Evolutionary conservation across 257 asterid species (phyloP).

Genomic region (Prunella vulgaris): DNA sequence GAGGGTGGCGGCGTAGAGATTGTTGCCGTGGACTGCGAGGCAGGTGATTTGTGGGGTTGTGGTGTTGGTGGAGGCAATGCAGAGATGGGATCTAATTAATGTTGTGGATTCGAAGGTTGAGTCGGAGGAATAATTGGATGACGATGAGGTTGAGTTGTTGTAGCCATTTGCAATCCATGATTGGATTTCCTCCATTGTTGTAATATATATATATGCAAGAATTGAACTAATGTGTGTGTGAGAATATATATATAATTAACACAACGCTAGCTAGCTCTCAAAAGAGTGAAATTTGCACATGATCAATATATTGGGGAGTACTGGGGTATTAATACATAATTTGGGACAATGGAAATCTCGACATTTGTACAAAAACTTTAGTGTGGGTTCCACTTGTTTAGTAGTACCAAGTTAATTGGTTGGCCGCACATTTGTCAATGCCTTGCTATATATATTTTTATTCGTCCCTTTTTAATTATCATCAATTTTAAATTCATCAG

Average conservation of each 20-base stretch:
- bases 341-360: constrained; percentile 4
- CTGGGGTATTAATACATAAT: constrained; percentile 25
- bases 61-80: constrained; percentile 27
- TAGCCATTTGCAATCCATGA: constrained; percentile 29
- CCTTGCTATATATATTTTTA: background rate
- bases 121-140: too few relatives aligned
- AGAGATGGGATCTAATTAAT: background rate
- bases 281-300: constrained; percentile 11
- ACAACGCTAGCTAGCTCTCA: too few relatives aligned
- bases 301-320: background rate
- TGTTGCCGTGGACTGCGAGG: constrained; percentile 38
- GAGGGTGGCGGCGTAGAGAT: constrained; percentile 47
- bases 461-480: background rate
- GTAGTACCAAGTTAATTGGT: constrained; percentile 22
- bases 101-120: constrained; percentile 33
- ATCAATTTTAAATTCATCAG: background rate
- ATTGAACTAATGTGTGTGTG: too few relatives aligned
- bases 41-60: constrained; percentile 42
- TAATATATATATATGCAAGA: background rate
- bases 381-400: constrained; percentile 15
- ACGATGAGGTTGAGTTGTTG: constrained; percentile 12
- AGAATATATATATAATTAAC: background rate
- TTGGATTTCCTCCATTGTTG: constrained; percentile 40
- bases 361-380: constrained; percentile 28
- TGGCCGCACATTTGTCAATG: constrained; percentile 26